Evolutionary conservation across 768 basidiomycete genomes (phyloP), one percentile per base, ranked within the genome.

Genomic region (Suillus decipiens): DNA sequence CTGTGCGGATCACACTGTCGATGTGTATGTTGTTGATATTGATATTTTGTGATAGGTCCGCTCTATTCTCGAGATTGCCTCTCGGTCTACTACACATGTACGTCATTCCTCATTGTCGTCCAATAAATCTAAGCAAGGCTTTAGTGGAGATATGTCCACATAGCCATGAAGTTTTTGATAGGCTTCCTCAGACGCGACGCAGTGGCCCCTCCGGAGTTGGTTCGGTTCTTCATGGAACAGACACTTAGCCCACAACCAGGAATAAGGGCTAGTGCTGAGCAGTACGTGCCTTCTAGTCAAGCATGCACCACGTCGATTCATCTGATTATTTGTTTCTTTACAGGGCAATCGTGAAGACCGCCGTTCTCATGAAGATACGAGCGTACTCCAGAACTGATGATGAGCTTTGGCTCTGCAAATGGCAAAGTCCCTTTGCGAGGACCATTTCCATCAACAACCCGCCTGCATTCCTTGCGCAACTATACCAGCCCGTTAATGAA

Each of bases 71-170:
- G 81, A 82, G 65, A 73, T 90, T 69, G 89, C 89, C 24, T 69
- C 74, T 62, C 79, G 82, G 65, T 81, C 89, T 11, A 81, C 82
- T 22, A 92, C 90, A 55, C 92, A 94, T 75, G 92, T 92, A 76
- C 64, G 87, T 74, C n/a, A 24, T 39, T 62, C 65, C 34, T 63
- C 36, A 57, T 59, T 3, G 34, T 59, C 5, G 14, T 17, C 31
- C 55, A 47, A n/a, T 19, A 36, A 62, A 55, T 60, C 71, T 64
- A 61, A 64, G 19, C 22, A 57, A 60, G 51, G 47, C 36, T 62
- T 63, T 69, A 93, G 92, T 93, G 92, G 92, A 82, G 91, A 77
- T 93, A 93, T 73, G 80, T 87, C 0, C 88, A 92, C 79, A 87
- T 86, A 68, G 88, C 91, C 9, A 73, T 81, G 36, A 83, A 82